These are phyloP conservation scores for Colletotrichum trifolii DNA, from an alignment of 2,329 filamentous ascomycete species.

Conservation along the genomic window DNA sequence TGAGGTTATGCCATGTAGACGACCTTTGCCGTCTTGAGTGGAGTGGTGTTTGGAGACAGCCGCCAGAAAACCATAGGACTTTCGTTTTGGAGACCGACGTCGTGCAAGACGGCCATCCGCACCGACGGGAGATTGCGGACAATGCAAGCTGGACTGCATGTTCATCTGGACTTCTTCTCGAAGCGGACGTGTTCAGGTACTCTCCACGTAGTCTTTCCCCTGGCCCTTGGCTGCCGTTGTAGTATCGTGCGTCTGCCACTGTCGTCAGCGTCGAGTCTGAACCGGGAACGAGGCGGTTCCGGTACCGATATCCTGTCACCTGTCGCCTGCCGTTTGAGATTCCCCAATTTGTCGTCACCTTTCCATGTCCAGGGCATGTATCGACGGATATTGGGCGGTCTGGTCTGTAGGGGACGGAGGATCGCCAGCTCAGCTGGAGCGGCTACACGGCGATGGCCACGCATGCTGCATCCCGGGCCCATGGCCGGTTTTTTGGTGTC, in stretches of 20 bases:
- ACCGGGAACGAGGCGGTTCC: neutral
- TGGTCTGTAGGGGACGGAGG: neutral
- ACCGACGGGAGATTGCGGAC: neutral
- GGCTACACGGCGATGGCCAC: constrained; percentile 2
- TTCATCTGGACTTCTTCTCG: constrained; percentile 3
- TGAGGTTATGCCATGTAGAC: too few relatives aligned
- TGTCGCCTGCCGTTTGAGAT: constrained; percentile 10
- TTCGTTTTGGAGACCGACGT: neutral
- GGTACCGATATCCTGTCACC: constrained; percentile 24
- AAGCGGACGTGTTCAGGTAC: neutral
- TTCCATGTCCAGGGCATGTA: neutral
- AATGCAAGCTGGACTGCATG: neutral
- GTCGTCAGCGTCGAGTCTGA: constrained; percentile 12
- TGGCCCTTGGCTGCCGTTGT: neutral
- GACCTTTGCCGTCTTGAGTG: too few relatives aligned
- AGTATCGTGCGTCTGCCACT: constrained; percentile 11
- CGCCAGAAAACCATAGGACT: neutral
- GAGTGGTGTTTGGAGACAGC: too few relatives aligned
- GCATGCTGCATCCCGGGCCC: neutral
- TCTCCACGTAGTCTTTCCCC: neutral
- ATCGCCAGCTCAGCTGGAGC: neutral
- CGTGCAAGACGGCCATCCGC: neutral
- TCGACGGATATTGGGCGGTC: constrained; percentile 3
- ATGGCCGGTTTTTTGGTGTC: neutral
- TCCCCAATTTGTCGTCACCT: neutral